phyloP scores from a whole-genome alignment of 2,329 filamentous ascomycete genomes.

The Beauveria bassiana region DNA sequence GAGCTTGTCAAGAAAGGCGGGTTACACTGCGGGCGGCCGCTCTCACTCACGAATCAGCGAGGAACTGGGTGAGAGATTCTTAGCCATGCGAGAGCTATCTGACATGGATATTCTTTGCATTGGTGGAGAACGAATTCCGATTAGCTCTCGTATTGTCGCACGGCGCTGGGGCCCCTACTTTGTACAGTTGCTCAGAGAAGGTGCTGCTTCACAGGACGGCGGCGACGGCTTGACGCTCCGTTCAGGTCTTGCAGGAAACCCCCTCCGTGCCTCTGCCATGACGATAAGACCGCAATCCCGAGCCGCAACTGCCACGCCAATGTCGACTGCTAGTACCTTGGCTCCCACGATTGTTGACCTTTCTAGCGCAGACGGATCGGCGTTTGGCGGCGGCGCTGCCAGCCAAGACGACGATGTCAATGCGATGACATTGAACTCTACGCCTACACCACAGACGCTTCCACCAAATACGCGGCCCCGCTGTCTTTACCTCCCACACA shows the following conservation, averaged over 20 bases:
- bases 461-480: conserved; percentile 64
- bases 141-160: conserved; percentile 84
- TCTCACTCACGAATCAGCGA: conserved; percentile 70
- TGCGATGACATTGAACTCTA: conserved; percentile 38
- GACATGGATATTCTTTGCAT: conserved; percentile 97
- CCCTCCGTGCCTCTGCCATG: conserved; percentile 68
- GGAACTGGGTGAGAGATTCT: conserved; percentile 73
- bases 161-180: conserved; percentile 94
- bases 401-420: conserved; percentile 35
- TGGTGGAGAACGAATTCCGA: conserved; percentile 81
- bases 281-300: conserved; percentile 70
- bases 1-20: conserved; percentile 51
- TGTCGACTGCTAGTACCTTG: conserved; percentile 37
- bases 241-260: conserved; percentile 50
- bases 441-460: conserved; percentile 49
- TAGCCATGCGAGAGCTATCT: conserved; percentile 73
- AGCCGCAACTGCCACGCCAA: conserved; percentile 39
- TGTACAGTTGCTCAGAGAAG: conserved; percentile 81
- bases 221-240: conserved; percentile 70
- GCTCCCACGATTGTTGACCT: conserved; percentile 35
- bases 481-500: conserved; percentile 89
- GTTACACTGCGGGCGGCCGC: conserved; percentile 66
- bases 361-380: conserved; percentile 31
- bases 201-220: conserved; percentile 62
- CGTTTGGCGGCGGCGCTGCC: conserved; percentile 23